Percentiles rank a stretch among this genome's conserved stretches.
Evolutionary conservation across 2,329 filamentous ascomycete genomes (phyloP).

Genomic region (Elsinoe arachidis): DNA sequence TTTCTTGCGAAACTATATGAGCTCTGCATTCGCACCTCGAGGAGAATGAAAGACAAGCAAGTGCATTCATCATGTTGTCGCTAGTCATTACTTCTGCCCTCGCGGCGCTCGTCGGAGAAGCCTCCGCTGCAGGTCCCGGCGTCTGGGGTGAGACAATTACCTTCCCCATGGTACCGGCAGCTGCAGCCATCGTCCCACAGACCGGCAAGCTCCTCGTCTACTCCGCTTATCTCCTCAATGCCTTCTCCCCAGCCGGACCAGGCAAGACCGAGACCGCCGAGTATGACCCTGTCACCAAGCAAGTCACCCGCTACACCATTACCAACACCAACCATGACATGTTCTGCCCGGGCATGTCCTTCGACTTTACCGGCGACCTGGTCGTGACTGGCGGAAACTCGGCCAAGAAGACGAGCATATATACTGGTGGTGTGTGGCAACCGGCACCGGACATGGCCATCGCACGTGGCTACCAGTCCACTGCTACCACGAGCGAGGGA

Average conservation of each 20-base stretch:
- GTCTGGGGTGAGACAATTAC: constrained; percentile 17
- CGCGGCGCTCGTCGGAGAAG: not conserved
- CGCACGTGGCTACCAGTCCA: constrained; percentile 45
- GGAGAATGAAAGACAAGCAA: not conserved
- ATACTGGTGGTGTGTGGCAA: constrained; percentile 33
- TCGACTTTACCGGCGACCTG: constrained; percentile 42
- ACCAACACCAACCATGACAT: constrained; percentile 43
- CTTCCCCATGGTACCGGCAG: constrained; percentile 17
- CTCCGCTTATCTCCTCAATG: constrained; percentile 12
- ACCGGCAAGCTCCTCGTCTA: constrained; percentile 16
- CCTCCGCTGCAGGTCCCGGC: constrained; percentile 9
- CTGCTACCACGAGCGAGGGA: constrained; percentile 43
- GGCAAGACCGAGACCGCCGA: constrained; percentile 9
- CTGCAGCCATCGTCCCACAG: constrained; percentile 13
- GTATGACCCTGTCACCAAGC: constrained; percentile 8
- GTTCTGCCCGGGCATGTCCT: constrained; percentile 49
- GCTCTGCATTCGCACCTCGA: not conserved
- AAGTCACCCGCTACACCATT: constrained; percentile 18
- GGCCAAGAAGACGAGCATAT: constrained; percentile 40
- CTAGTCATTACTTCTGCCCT: not conserved
- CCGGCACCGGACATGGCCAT: constrained; percentile 37
- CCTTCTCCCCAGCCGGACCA: constrained; percentile 8
- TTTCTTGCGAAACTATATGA: not conserved
- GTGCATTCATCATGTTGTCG: not conserved
- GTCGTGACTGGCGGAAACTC: constrained; percentile 48